Evolutionary conservation across 768 basidiomycete species (phyloP), one percentile per base, ranked within the genome.

Genomic region (Boletus pseudo-olivaceus): DNA sequence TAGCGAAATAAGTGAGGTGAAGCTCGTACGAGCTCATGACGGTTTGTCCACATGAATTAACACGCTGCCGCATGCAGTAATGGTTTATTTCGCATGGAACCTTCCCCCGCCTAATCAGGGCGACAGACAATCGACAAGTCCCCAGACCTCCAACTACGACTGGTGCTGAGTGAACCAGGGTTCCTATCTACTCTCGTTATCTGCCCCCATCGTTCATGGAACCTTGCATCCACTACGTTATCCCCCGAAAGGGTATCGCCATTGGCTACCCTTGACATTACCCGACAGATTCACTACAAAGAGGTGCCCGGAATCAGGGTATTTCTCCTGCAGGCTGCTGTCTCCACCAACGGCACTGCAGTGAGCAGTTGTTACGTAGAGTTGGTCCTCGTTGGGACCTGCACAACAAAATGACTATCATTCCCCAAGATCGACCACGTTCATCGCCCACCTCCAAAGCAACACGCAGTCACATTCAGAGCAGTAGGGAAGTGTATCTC

Each of bases 401-500:
- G 49, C 20, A 30, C n/a, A 46, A 27, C 27, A 39, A 19, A 15
- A 23, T 44, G 33, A 43, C 27, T 11, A 40, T 27, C 52, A 42
- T 44, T 43, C 32, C 23, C 27, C 53, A 40, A 27, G 17, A 59
- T 47, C 7, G 60, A 46, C 23, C 37, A 58, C 38, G 35, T 12
- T 23, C 47, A 32, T 14, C 32, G 53, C 62, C 35, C 44, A 64
- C 65, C 64, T 68, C 85, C 87, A 64, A 88, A 88, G 62, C 82
- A 83, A 57, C 85, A 87, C 11, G 84, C 77, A 5, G 87, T 88
- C 35, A 87, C 74, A 50, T 84, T 81, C 54, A 82, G 68, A 6
- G 75, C 87, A n/a, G 76, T 81, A 23, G 85, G 84, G 59, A 88
- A 82, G 17, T 72, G 45, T 37, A 88, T 73, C 61, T 83, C 78